A percentile compares a stretch with the other conserved stretches of the same genome.
phyloP scores from a whole-genome alignment of 2,329 filamentous ascomycete species.

The Pseudocercospora vitis region DNA sequence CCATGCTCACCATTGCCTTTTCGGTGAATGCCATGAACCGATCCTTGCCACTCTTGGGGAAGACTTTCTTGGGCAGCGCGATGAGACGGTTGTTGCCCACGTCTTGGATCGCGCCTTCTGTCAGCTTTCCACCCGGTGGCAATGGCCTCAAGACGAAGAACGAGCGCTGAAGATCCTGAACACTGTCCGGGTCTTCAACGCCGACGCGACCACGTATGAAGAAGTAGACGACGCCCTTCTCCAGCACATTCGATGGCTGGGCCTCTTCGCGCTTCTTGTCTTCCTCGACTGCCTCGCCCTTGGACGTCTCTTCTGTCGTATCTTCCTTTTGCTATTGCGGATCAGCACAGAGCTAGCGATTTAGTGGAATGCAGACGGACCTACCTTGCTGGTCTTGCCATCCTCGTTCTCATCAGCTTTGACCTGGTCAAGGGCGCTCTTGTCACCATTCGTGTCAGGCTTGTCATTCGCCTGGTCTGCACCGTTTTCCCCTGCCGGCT shows the following conservation, averaged over 20 bases:
- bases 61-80: slow-evolving; percentile 78
- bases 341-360: not conserved
- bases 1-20: slow-evolving; percentile 65
- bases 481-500: slow-evolving; percentile 5
- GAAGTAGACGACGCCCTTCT: slow-evolving; percentile 90
- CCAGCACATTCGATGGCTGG: slow-evolving; percentile 65
- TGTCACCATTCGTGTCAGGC: slow-evolving; percentile 15
- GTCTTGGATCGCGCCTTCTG: slow-evolving; percentile 57
- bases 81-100: slow-evolving; percentile 68
- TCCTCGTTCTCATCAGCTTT: slow-evolving; percentile 35
- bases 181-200: slow-evolving; percentile 65
- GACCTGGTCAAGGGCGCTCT: slow-evolving; percentile 33
- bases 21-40: slow-evolving; percentile 82
- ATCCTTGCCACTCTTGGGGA: slow-evolving; percentile 68
- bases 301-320: slow-evolving; percentile 21
- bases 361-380: not conserved
- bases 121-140: slow-evolving; percentile 65
- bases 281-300: slow-evolving; percentile 47
- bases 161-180: slow-evolving; percentile 73
- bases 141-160: slow-evolving; percentile 79
- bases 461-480: slow-evolving; percentile 9
- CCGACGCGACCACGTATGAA: slow-evolving; percentile 78
- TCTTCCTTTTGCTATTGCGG: slow-evolving; percentile 7
- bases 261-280: slow-evolving; percentile 53
- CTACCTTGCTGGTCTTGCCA: slow-evolving; percentile 33